Evolutionary conservation across 108 stramenopile genomes (phyloP), one percentile per base, ranked within the genome.

Genomic region (Aurantiochytrium sp.): DNA sequence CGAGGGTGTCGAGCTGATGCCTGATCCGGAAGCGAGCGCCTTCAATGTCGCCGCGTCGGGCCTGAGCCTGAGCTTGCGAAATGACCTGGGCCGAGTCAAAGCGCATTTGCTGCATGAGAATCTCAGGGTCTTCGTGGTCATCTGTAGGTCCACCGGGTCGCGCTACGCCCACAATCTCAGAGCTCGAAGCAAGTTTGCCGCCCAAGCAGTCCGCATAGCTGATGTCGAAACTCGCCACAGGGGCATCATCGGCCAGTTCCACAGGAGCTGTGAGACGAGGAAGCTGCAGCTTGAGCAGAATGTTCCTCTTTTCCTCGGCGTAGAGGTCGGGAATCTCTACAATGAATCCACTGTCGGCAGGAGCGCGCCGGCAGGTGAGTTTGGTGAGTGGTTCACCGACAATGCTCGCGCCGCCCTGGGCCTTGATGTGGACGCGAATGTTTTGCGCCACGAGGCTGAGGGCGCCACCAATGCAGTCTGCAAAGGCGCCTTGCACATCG

Each of bases 391-490:
- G 64, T n/a, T 69, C 16, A n/a, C 3, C 64, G 14, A 44, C 72
- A 5, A 42, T 49, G 19, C 5, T 5, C 6, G 59, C 35, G 16
- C 58, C 59, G 5, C 18, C 59, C 21, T 5, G 4, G 60, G 59
- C 90, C 21, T 60, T 59, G 87, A 95, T 91, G 18, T 89, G 87
- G 10, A 95, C 58, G 16, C 49, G 64, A 51, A 93, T 91, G 87
- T 91, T 91, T 73, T 95, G 94, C 12, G 94, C 95, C 25, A 94
- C 94, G 59, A 95, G 92, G 53, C 90, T 90, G 4, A 95, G 59
- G 53, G 95, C 89, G 43, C 95, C 95, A 57, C 95, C 95, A 21
- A 95, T 51, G 72, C 94, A 94, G 87, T 95, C 94, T 1, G 94
- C 94, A 90, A 95, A 95, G 60, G 94, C 94, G 28, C 91, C 91